Conservation (phyloP, 192 early-diverging fungal species). For the Chytriomyces sp. region DNA sequence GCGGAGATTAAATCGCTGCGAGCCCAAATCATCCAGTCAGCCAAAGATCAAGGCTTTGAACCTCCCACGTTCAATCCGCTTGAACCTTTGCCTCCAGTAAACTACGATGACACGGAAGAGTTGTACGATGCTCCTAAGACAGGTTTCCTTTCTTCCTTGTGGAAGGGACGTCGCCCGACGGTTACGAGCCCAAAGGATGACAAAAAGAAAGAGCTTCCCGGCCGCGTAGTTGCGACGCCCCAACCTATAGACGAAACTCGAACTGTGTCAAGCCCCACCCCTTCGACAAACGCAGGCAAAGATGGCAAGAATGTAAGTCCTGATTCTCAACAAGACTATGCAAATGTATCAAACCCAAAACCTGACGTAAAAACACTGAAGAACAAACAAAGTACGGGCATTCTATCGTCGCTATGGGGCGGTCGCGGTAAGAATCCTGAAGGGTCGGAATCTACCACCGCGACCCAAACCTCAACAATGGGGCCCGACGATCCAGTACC, state of each 20-base stretch:
- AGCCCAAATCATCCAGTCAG: neutral
- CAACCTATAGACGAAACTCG: neutral
- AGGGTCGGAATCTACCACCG: neutral
- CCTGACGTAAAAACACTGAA: slow-evolving; percentile 10
- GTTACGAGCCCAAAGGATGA: neutral
- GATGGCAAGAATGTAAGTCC: neutral
- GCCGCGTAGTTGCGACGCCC: neutral
- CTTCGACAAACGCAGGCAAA: neutral
- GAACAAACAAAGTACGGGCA: slow-evolving; percentile 18
- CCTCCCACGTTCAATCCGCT: slow-evolving; percentile 14
- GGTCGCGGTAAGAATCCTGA: neutral
- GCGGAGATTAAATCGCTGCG: slow-evolving; percentile 17
- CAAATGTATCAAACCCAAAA: neutral
- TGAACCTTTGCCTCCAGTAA: slow-evolving; percentile 6
- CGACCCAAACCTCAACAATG: neutral
- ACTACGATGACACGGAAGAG: neutral
- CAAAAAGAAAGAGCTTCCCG: neutral
- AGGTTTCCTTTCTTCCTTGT: neutral
- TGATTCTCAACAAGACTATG: neutral
- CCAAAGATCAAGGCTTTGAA: slow-evolving; percentile 8
- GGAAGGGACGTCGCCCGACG: neutral
- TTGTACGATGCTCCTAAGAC: neutral
- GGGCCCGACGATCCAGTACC: neutral
- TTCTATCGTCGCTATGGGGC: slow-evolving; percentile 16
- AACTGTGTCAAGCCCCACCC: neutral